Evolutionary conservation across 805 yeast genomes (phyloP).

Genomic region (Zygosaccharomyces pseudorouxii): DNA sequence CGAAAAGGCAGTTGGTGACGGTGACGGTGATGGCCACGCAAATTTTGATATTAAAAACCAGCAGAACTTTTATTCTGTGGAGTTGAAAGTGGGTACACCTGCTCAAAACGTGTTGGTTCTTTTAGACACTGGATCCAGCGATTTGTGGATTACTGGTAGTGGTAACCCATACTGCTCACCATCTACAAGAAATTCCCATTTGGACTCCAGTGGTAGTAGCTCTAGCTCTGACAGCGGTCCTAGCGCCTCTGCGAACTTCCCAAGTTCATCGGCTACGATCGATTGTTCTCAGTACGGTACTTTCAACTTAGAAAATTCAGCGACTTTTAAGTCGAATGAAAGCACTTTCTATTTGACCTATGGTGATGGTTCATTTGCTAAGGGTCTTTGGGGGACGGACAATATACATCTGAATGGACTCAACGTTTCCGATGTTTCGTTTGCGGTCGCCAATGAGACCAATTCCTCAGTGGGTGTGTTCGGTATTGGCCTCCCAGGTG

Average conservation of each 20-base stretch:
- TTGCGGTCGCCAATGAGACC: constrained; percentile 69
- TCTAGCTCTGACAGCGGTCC: not conserved
- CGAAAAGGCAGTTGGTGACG: constrained; percentile 12
- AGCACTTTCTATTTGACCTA: constrained; percentile 44
- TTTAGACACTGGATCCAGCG: constrained; percentile 67
- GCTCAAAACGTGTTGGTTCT: constrained; percentile 46
- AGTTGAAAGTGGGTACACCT: constrained; percentile 50
- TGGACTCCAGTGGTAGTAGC: not conserved
- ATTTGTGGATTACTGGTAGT: constrained; percentile 49
- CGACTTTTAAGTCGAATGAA: constrained; percentile 25
- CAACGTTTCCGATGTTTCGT: constrained; percentile 47
- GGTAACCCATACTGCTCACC: constrained; percentile 45
- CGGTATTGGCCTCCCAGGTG: constrained; percentile 64
- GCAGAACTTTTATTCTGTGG: constrained; percentile 42
- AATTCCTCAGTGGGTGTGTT: constrained; percentile 63
- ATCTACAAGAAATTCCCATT: constrained; percentile 1
- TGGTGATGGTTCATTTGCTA: constrained; percentile 47
- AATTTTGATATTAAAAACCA: constrained; percentile 34
- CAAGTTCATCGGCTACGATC: constrained; percentile 22
- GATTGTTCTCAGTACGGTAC: constrained; percentile 40
- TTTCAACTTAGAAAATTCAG: constrained; percentile 20
- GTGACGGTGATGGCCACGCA: constrained; percentile 7
- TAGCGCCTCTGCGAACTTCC: not conserved
- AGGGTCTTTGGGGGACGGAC: constrained; percentile 48
- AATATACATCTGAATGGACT: constrained; percentile 49